These are phyloP conservation scores for Phytophthora boehmeriae DNA, from an alignment of 352 stramenopile species.

Conservation along the genomic window DNA sequence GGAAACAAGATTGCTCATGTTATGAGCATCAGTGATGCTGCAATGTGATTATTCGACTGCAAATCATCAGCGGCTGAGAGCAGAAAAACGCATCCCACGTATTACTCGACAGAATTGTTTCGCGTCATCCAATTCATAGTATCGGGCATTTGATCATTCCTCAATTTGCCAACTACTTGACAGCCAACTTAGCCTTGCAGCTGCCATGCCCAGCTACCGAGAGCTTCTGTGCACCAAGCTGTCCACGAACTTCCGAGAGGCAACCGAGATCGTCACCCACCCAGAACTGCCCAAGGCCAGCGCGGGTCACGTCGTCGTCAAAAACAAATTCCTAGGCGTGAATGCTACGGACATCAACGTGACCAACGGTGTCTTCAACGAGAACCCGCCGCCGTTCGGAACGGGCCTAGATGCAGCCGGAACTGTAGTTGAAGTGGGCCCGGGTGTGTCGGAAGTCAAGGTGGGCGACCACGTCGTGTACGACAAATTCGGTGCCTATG, in stretches of 20 bases:
- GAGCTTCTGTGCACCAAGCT: conserved; percentile 40
- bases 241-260: conserved; percentile 46
- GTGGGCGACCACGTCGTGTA: conserved; percentile 50
- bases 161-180: conserved; percentile 14
- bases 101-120: conserved; percentile 25
- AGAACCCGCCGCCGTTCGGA: conserved; percentile 48
- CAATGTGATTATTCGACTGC: too few relatives aligned
- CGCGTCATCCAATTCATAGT: conserved; percentile 14
- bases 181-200: background rate
- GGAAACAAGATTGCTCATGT: too few relatives aligned
- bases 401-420: conserved; percentile 52
- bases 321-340: conserved; percentile 48
- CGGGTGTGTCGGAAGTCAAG: conserved; percentile 42
- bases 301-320: conserved; percentile 33
- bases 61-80: too few relatives aligned
- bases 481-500: conserved; percentile 37
- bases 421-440: conserved; percentile 39
- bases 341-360: conserved; percentile 62
- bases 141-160: conserved; percentile 6
- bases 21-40: too few relatives aligned
- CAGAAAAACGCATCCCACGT: background rate
- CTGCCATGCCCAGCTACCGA: conserved; percentile 27
- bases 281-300: conserved; percentile 26
- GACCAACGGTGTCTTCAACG: conserved; percentile 53
- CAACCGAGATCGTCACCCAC: conserved; percentile 38